These are phyloP conservation scores for Ceratobasidium sp. DNA, from an alignment of 1,284 basidiomycete genomes.

Conservation along the genomic window DNA sequence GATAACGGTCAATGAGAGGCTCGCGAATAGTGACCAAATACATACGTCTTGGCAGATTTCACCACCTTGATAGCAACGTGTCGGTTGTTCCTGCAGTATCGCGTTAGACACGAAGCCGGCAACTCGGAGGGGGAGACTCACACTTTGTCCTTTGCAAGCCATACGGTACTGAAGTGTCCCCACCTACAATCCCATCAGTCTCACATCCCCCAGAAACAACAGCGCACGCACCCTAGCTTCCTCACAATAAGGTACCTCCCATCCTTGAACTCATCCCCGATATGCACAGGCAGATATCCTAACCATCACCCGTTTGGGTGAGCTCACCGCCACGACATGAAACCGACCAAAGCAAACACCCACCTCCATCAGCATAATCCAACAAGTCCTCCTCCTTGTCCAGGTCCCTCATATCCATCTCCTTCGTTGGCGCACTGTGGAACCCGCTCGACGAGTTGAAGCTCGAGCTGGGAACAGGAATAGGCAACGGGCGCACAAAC, in stretches of 20 bases:
- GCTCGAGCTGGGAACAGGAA: conserved; percentile 33
- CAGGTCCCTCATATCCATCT: conserved; percentile 36
- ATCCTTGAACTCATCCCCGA: conserved; percentile 91
- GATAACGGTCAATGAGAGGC: conserved; percentile 59
- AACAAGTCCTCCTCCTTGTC: conserved; percentile 45
- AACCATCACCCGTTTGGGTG: neutral
- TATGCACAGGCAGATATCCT: conserved; percentile 71
- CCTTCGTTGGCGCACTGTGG: conserved; percentile 18
- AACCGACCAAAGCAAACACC: neutral
- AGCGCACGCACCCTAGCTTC: conserved; percentile 74
- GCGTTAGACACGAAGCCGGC: neutral
- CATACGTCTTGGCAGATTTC: conserved; percentile 68
- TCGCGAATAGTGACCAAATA: neutral
- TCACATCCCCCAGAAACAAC: neutral
- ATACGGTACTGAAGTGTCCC: conserved; percentile 97
- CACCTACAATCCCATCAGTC: conserved; percentile 12
- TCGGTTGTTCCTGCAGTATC: conserved; percentile 66
- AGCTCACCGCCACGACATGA: neutral
- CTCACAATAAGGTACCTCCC: conserved; percentile 87
- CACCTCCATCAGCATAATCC: conserved; percentile 45
- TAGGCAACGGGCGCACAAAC: conserved; percentile 17
- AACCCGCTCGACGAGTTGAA: conserved; percentile 1
- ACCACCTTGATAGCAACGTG: conserved; percentile 99
- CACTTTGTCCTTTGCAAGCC: conserved; percentile 89
- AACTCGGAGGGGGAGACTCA: neutral